A percentile compares a stretch with the other conserved stretches of the same genome.
Evolutionary conservation across 176 grass and related monocot genomes (phyloP).

Genomic region (Tuctoria greenei): DNA sequence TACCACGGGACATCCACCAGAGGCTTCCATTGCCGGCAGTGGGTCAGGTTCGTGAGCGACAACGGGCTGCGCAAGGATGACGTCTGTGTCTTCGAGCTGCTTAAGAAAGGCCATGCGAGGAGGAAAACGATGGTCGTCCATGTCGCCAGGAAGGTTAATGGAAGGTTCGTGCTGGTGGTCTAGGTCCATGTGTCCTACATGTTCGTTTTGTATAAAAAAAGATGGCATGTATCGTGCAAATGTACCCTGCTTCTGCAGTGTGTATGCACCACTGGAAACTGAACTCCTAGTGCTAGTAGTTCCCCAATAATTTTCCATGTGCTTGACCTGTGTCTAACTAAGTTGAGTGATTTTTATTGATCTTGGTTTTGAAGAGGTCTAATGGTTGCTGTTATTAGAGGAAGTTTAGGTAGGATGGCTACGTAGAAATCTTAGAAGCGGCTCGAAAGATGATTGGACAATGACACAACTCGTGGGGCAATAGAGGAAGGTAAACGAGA

Average conservation of each 20-base stretch:
- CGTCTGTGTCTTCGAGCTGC: slow-evolving; percentile 49
- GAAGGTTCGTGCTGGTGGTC: not conserved
- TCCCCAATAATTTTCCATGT: not conserved
- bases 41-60: slow-evolving; percentile 33
- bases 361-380: no score
- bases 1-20: not conserved
- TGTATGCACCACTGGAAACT: not conserved
- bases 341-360: no score
- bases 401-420: no score
- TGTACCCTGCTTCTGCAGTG: not conserved
- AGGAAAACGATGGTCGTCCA: slow-evolving; percentile 19
- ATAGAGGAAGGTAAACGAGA: no score
- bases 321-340: not conserved
- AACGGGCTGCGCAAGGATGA: slow-evolving; percentile 26
- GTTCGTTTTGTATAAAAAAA: not conserved
- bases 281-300: not conserved
- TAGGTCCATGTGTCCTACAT: slow-evolving; percentile 11
- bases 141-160: slow-evolving; percentile 16
- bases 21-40: slow-evolving; percentile 21
- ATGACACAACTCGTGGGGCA: no score
- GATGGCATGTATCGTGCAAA: not conserved
- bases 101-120: slow-evolving; percentile 24
- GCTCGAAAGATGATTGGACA: no score
- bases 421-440: no score
- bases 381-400: no score